These are phyloP conservation scores for Hypoxylon sp. DNA, from an alignment of 2,329 filamentous ascomycete species.

Conservation along the genomic window DNA sequence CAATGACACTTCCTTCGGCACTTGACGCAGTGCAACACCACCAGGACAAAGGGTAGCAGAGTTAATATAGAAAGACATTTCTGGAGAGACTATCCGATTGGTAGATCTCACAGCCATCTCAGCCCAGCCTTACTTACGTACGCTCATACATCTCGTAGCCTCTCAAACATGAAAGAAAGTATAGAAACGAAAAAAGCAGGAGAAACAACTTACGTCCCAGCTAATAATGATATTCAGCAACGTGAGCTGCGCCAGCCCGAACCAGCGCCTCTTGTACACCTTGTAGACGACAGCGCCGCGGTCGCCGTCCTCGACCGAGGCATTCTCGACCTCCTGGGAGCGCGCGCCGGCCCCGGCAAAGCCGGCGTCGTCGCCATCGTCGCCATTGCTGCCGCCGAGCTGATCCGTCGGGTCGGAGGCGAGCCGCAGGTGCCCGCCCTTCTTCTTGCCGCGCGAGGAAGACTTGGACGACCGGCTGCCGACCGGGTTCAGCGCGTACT, in stretches of 20 bases:
- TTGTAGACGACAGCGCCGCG: slow-evolving; percentile 36
- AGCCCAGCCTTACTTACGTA: neutral
- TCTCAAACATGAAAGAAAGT: no score
- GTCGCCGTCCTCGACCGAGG: slow-evolving; percentile 28
- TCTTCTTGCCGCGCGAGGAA: slow-evolving; percentile 20
- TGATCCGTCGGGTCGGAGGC: slow-evolving; percentile 34
- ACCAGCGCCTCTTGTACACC: slow-evolving; percentile 84
- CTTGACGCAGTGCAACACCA: no score
- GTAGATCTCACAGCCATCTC: slow-evolving; percentile 10
- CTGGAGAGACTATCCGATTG: slow-evolving; percentile 17
- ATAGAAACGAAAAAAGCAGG: no score
- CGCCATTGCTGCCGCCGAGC: no score
- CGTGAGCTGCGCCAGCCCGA: slow-evolving; percentile 83
- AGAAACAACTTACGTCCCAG: slow-evolving; percentile 79
- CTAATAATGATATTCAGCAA: slow-evolving; percentile 91
- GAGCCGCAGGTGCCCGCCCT: slow-evolving; percentile 36
- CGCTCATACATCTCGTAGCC: neutral
- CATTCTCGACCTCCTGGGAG: slow-evolving; percentile 23
- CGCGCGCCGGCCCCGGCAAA: slow-evolving; percentile 3
- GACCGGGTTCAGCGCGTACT: slow-evolving; percentile 35
- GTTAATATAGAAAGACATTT: neutral
- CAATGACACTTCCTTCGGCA: no score
- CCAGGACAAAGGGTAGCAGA: slow-evolving; percentile 5
- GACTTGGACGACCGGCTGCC: slow-evolving; percentile 22
- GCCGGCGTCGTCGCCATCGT: slow-evolving; percentile 22